Evolutionary conservation across 2,329 filamentous ascomycete genomes (phyloP).

Genomic region (Leptodontidium sp.): DNA sequence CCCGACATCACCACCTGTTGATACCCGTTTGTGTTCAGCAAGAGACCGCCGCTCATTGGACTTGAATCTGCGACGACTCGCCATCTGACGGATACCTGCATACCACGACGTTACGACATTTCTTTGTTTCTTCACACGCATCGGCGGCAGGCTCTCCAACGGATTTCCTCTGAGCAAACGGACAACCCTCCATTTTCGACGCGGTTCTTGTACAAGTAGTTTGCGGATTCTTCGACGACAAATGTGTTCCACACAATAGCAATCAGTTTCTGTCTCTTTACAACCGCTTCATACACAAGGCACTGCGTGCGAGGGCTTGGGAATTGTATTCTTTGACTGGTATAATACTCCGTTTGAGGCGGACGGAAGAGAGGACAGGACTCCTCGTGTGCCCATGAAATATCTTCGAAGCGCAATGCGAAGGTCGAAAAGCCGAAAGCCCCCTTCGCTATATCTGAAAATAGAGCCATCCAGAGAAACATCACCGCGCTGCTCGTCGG

Average conservation of each 20-base stretch:
- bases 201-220: slow-evolving; percentile 36
- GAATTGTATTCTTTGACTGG: slow-evolving; percentile 10
- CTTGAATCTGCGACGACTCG: slow-evolving; percentile 36
- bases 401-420: slow-evolving; percentile 48
- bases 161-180: slow-evolving; percentile 38
- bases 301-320: slow-evolving; percentile 11
- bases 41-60: slow-evolving; percentile 36
- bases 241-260: slow-evolving; percentile 42
- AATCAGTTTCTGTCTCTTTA: slow-evolving; percentile 31
- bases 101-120: slow-evolving; percentile 40
- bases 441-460: slow-evolving; percentile 43
- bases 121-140: slow-evolving; percentile 37
- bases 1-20: slow-evolving; percentile 40
- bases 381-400: slow-evolving; percentile 66
- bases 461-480: slow-evolving; percentile 40
- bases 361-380: slow-evolving; percentile 26
- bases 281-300: slow-evolving; percentile 24
- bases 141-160: slow-evolving; percentile 31
- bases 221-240: slow-evolving; percentile 25
- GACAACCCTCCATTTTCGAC: slow-evolving; percentile 22
- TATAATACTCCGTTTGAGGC: slow-evolving; percentile 27
- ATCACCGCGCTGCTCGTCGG: slow-evolving; percentile 46
- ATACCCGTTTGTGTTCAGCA: slow-evolving; percentile 38
- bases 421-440: slow-evolving; percentile 47
- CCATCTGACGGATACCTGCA: slow-evolving; percentile 43